Evolutionary conservation across 768 basidiomycete species (phyloP), one percentile per base, ranked within the genome.

Genomic region (Dictyophora rubrovolvata): DNA sequence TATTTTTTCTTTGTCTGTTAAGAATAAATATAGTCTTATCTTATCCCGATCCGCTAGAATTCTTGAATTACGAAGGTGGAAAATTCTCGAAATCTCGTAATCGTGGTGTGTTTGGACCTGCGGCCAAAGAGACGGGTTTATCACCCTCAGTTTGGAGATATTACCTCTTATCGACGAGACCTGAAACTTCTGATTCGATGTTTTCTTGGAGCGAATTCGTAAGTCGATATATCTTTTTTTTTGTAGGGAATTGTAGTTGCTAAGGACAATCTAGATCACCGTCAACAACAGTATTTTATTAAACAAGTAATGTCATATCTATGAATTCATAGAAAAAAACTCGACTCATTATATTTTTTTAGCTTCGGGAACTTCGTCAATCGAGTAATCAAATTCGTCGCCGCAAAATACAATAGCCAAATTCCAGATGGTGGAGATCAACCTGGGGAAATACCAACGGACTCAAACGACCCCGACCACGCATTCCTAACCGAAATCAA

Each of bases 351-450:
- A 61, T 18, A 17, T 34, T 6, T 56, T 48, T 12, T 35, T 56
- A 92, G 90, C 73, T 89, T 99, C 65, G 96, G 96, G 48, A 99
- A 99, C 75, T 98, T 96, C 65, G 89, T 98, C 63, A 99, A 99
- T 71, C 87, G 96, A 23, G 78, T 83, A 17, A 76, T 98, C 68
- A 97, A 97, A 71, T 99, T 99, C 68, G 81, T 93, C 33, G 81
- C 86, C 6, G 86, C 89, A 5, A 91, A 92, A 68, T 95, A 86
- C 68, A 80, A 84, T 55, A 72, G 88, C 53, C 72, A 86, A 48
- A 77, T 98, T 37, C 93, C 95, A 0, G 90, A 94, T 54, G 80
- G 87, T 42, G 78, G 75, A 17, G 87, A 91, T 62, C 72, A 74
- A 18, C 78, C 81, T 8, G 89, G 89, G 6, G 82, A 85, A 17